These are phyloP conservation scores for Intubia oerlemansii DNA, from an alignment of 2,329 filamentous ascomycete species.

Conservation along the genomic window DNA sequence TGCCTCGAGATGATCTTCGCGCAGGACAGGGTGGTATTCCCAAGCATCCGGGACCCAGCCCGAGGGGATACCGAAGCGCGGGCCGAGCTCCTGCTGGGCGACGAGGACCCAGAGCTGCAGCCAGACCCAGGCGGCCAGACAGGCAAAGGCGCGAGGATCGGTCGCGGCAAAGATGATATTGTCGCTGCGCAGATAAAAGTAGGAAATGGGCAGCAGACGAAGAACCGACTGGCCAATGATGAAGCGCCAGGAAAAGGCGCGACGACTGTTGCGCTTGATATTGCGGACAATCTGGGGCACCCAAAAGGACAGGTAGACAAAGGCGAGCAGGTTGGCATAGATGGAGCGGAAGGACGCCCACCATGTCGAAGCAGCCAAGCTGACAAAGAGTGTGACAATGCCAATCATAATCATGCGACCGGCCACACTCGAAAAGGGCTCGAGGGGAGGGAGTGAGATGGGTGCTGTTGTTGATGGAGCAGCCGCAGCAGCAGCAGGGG, in stretches of 20 bases:
- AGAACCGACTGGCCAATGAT: slow-evolving; percentile 65
- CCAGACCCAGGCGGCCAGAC: slow-evolving; percentile 65
- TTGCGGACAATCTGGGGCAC: slow-evolving; percentile 83
- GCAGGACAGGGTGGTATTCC: slow-evolving; percentile 83
- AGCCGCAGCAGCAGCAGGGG: slow-evolving; percentile 8
- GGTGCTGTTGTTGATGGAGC: too few relatives aligned
- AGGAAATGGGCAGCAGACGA: slow-evolving; percentile 59
- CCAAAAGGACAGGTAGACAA: slow-evolving; percentile 80
- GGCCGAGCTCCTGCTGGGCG: slow-evolving; percentile 68
- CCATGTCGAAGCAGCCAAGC: slow-evolving; percentile 39
- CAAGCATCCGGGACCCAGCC: slow-evolving; percentile 55
- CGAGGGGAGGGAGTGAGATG: slow-evolving; percentile 12
- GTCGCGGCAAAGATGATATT: slow-evolving; percentile 65
- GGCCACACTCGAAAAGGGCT: slow-evolving; percentile 32
- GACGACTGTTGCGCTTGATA: slow-evolving; percentile 71
- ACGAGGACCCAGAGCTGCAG: slow-evolving; percentile 60
- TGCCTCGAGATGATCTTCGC: slow-evolving; percentile 62
- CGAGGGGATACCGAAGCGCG: slow-evolving; percentile 62
- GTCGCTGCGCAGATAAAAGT: slow-evolving; percentile 58
- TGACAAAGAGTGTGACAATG: slow-evolving; percentile 33
- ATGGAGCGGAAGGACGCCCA: slow-evolving; percentile 28
- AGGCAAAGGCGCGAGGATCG: slow-evolving; percentile 41
- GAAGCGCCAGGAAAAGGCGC: slow-evolving; percentile 80
- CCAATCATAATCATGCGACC: slow-evolving; percentile 34
- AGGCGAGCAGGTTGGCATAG: slow-evolving; percentile 42